Conservation (phyloP, 169 alveolate genomes). For the Eimeria sp. region DNA sequence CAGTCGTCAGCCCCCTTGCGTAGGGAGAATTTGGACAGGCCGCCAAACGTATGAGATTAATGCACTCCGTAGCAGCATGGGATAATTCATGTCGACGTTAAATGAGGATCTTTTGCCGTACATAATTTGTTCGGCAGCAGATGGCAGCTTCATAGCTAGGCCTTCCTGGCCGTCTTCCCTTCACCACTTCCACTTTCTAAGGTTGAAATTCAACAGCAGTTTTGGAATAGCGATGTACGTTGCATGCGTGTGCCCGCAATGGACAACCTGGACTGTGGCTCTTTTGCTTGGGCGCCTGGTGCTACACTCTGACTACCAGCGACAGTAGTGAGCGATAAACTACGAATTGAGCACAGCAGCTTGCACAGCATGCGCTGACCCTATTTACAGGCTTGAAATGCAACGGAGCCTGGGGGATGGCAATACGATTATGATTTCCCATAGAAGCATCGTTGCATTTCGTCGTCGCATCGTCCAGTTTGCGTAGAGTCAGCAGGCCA, state of each 20-base stretch:
- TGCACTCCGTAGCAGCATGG: neutral
- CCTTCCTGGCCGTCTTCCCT: neutral
- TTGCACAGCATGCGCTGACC: neutral
- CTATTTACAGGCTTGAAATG: neutral
- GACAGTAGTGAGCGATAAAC: neutral
- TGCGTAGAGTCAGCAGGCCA: neutral
- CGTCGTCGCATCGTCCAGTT: neutral
- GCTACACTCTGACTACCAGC: neutral
- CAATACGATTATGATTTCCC: neutral
- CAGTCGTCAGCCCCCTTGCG: neutral
- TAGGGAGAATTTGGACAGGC: neutral
- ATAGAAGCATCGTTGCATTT: neutral
- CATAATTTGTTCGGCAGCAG: neutral
- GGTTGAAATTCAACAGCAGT: neutral
- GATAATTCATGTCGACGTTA: neutral
- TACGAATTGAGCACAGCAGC: neutral
- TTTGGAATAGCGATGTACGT: neutral
- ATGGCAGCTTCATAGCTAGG: neutral
- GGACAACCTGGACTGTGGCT: neutral
- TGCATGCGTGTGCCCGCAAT: neutral
- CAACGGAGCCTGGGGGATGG: neutral
- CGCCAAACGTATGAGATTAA: neutral
- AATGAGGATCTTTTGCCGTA: neutral
- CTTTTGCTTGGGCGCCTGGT: neutral
- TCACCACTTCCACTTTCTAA: neutral